phyloP scores from a whole-genome alignment of 2,329 filamentous ascomycete genomes.

The Alternaria conjuncta region DNA sequence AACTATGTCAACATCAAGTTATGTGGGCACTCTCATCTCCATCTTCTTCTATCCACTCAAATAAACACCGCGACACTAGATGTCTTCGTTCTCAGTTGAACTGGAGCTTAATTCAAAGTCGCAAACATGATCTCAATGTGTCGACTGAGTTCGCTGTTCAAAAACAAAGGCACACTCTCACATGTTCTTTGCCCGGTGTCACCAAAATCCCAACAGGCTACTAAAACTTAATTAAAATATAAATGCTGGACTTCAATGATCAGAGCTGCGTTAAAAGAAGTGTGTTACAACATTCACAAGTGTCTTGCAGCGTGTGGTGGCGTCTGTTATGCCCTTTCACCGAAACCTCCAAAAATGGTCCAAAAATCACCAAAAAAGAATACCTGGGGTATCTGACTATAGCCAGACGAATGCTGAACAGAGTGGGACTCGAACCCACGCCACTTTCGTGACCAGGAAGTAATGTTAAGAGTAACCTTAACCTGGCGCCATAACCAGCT shows the following conservation, averaged over 20 bases:
- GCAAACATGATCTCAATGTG: neutral
- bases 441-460: slow-evolving; percentile 47
- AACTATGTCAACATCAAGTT: neutral
- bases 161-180: neutral
- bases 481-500: slow-evolving; percentile 16
- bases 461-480: slow-evolving; percentile 12
- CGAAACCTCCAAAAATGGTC: neutral
- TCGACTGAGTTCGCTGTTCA: neutral
- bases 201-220: neutral
- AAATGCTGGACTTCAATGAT: too few relatives aligned
- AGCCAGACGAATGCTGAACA: slow-evolving; percentile 42
- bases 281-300: too few relatives aligned
- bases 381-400: slow-evolving; percentile 22
- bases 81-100: neutral
- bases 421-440: slow-evolving; percentile 50
- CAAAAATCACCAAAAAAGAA: slow-evolving; percentile 16
- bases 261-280: too few relatives aligned
- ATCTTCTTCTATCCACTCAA: neutral
- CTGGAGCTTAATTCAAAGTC: neutral
- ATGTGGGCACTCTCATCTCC: neutral
- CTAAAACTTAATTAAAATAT: neutral
- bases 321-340: neutral
- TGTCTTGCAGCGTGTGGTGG: too few relatives aligned
- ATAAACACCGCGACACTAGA: neutral
- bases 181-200: neutral